phyloP scores from a whole-genome alignment of 1,284 basidiomycete genomes.

The Phylloboletellus chloephorus region DNA sequence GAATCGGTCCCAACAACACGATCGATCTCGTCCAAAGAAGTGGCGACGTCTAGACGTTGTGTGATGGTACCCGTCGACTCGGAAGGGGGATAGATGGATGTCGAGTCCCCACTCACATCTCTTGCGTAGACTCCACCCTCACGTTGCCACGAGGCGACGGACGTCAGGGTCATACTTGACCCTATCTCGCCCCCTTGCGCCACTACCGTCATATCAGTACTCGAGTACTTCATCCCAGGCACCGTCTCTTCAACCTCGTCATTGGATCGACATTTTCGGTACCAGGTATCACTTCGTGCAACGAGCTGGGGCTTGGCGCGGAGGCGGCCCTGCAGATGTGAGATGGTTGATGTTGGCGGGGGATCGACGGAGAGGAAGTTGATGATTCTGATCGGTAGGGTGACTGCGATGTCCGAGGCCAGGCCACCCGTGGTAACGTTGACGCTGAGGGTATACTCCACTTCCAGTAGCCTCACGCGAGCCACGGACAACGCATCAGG shows the following conservation, averaged over 20 bases:
- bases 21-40: conserved; percentile 29
- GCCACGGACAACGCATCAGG: conserved; percentile 69
- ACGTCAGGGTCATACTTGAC: conserved; percentile 8
- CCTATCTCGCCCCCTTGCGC: conserved; percentile 18
- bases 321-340: conserved; percentile 20
- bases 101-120: conserved; percentile 20
- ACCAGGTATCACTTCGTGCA: conserved; percentile 25
- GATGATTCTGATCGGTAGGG: conserved; percentile 68
- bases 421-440: conserved; percentile 63
- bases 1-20: conserved; percentile 20
- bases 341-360: conserved; percentile 42
- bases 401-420: conserved; percentile 59
- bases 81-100: conserved; percentile 24
- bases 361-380: conserved; percentile 81
- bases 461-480: conserved; percentile 75
- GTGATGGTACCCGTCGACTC: conserved; percentile 24
- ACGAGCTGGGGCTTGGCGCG: conserved; percentile 20
- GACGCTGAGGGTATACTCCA: conserved; percentile 73
- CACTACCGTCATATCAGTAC: conserved; percentile 25
- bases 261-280: conserved; percentile 23
- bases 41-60: conserved; percentile 13
- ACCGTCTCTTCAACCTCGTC: conserved; percentile 21
- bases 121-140: conserved; percentile 1
- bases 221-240: conserved; percentile 30
- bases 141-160: conserved; percentile 10